A percentile compares a stretch with the other conserved stretches of the same genome.
Evolutionary conservation across 2,329 filamentous ascomycete species (phyloP).

Genomic region (Drechslera avenae): DNA sequence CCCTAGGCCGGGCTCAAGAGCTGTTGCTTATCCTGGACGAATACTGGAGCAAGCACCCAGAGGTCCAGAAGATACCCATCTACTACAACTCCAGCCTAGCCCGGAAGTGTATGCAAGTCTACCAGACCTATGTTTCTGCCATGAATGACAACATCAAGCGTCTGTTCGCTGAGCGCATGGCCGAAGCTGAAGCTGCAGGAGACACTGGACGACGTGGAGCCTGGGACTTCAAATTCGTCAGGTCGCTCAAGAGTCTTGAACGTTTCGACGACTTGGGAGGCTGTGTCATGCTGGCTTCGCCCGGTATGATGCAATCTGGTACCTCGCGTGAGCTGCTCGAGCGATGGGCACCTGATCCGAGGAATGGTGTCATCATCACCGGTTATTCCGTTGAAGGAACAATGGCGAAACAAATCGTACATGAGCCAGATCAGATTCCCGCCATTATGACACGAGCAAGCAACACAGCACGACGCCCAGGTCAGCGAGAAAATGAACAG

Average conservation of each 20-base stretch:
- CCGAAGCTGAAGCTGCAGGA: slow-evolving; percentile 81
- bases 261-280: slow-evolving; percentile 94
- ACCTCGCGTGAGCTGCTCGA: slow-evolving; percentile 92
- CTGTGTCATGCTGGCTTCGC: slow-evolving; percentile 96
- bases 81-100: slow-evolving; percentile 97
- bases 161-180: slow-evolving; percentile 90
- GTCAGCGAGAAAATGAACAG: slow-evolving; percentile 74
- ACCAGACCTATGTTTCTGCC: slow-evolving; percentile 95
- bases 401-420: slow-evolving; percentile 95
- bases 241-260: slow-evolving; percentile 89
- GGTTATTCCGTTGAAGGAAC: slow-evolving; percentile 98
- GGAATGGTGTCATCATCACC: slow-evolving; percentile 98
- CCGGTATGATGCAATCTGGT: slow-evolving; percentile 97
- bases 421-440: slow-evolving; percentile 92
- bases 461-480: slow-evolving; percentile 63
- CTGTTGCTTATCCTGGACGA: slow-evolving; percentile 93
- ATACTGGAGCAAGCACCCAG: slow-evolving; percentile 89
- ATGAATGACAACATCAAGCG: slow-evolving; percentile 99
- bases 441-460: slow-evolving; percentile 75
- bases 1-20: slow-evolving; percentile 91
- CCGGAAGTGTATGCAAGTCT: slow-evolving; percentile 96
- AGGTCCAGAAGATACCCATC: slow-evolving; percentile 89
- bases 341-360: slow-evolving; percentile 92
- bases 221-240: slow-evolving; percentile 96
- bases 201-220: slow-evolving; percentile 78